Base-by-base conservation (phyloP, 2,329 filamentous ascomycete species). In the Trichoderma endophyticum region DNA sequence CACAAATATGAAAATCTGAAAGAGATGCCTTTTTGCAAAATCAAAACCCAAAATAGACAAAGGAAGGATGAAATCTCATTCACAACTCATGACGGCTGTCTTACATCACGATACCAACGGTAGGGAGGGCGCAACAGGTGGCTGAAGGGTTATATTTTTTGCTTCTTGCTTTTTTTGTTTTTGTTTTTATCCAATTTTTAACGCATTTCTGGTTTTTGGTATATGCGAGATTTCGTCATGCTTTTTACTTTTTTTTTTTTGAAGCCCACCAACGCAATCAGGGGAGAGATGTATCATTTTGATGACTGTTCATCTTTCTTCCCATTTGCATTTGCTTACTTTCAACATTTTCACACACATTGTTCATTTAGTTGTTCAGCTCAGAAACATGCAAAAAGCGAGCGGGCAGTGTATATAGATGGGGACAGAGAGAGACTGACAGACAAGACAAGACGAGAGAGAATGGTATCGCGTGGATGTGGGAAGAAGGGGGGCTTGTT, bases 81-180 rank as follows among this genome's bases (percentile, higher is more conserved):
- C 59, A 71, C 34, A 43, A 71, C 34, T 39, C 59, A 70, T 64
- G 60, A 70, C 60, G 68, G 60, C 57, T 64, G 69, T 71, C 60
- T 71, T 71, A 65, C 26, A 54, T 71, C 30, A 71, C 69, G 69
- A 71, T 71, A 71, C 69, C 61, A 71, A 71, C 62, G 69, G 69
- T 71, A 71, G 69, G 62, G 51, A 51, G 51, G 69, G 66, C 66
- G 66, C 36, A 67, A 51, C 30, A 51, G 66, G 66, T 59, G 66
- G 66, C 26, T 70, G 66, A 70, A 34, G 30, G 66, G 51, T 60
- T 34, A n/a, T 60, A 43, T 68, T 60, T 36, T 54, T 39, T 56
- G 30, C 28, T 56, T 36, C 15, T 24, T 48, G 39, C 43, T n/a
- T 61, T 60, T 68, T 68, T 60, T 51, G 34, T 28, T 54, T 36